These are phyloP conservation scores for Hericium coralloides DNA, from an alignment of 768 basidiomycete genomes.

Conservation along the genomic window DNA sequence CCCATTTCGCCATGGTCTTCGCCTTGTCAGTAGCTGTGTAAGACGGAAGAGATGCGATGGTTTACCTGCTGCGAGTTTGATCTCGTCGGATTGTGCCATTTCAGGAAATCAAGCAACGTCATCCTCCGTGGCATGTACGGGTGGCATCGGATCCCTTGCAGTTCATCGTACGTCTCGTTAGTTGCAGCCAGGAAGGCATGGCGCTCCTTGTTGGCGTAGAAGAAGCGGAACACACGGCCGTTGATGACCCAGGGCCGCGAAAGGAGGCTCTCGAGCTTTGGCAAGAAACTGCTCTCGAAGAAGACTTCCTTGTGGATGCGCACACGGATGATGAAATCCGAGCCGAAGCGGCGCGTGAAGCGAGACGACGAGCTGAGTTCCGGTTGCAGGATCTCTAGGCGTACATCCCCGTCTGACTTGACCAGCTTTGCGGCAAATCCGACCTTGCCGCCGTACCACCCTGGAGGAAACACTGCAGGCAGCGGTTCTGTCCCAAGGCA, in stretches of 20 bases:
- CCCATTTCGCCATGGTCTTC: conserved; percentile 57
- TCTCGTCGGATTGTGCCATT: conserved; percentile 45
- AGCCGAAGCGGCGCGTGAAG: conserved; percentile 54
- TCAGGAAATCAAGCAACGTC: conserved; percentile 38
- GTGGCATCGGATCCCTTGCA: not conserved
- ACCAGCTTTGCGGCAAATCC: conserved; percentile 37
- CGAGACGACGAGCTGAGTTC: conserved; percentile 47
- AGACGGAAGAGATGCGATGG: not conserved
- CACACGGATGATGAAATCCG: conserved; percentile 45
- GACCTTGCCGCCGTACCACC: conserved; percentile 57
- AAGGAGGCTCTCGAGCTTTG: conserved; percentile 19
- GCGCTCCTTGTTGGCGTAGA: conserved; percentile 46
- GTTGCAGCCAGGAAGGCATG: conserved; percentile 48
- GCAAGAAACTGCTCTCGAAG: conserved; percentile 14
- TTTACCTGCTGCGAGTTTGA: conserved; percentile 43
- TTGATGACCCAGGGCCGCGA: conserved; percentile 45
- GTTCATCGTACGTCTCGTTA: conserved; percentile 30
- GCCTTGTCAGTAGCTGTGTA: not conserved
- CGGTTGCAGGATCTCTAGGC: conserved; percentile 38
- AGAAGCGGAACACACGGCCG: conserved; percentile 47
- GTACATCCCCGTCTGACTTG: conserved; percentile 16
- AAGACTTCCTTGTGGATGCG: conserved; percentile 29
- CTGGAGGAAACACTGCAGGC: conserved; percentile 13
- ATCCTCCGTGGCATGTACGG: conserved; percentile 6
- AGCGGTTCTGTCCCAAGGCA: conserved; percentile 29